These are phyloP conservation scores for Ceratocystis alfenasii DNA, from an alignment of 2,329 filamentous ascomycete genomes.

Conservation along the genomic window DNA sequence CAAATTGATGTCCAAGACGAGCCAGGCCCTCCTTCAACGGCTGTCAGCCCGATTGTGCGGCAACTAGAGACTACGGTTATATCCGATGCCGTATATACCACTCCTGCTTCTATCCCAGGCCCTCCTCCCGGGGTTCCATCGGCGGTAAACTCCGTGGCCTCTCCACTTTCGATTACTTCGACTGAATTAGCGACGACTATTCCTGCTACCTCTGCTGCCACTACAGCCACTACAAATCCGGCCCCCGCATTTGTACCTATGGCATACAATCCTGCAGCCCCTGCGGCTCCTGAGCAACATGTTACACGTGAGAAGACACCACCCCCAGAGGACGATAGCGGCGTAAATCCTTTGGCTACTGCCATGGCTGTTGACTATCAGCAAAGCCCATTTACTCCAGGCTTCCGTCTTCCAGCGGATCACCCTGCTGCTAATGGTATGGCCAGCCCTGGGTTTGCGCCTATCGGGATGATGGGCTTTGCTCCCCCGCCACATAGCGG, in stretches of 20 bases:
- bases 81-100: slow-evolving; percentile 41
- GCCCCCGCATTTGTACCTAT: slow-evolving; percentile 44
- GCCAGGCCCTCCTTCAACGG: slow-evolving; percentile 39
- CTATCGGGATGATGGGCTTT: slow-evolving; percentile 33
- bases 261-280: slow-evolving; percentile 69
- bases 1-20: slow-evolving; percentile 55
- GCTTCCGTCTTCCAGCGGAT: slow-evolving; percentile 38
- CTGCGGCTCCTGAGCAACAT: slow-evolving; percentile 60
- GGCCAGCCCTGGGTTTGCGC: slow-evolving; percentile 32
- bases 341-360: slow-evolving; percentile 44
- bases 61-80: slow-evolving; percentile 61
- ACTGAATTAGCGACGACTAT: not conserved
- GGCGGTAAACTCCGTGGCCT: slow-evolving; percentile 20
- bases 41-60: slow-evolving; percentile 59
- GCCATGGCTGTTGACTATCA: slow-evolving; percentile 47
- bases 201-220: slow-evolving; percentile 29
- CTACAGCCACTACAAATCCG: slow-evolving; percentile 24
- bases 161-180: not conserved
- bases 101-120: slow-evolving; percentile 23
- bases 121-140: slow-evolving; percentile 23
- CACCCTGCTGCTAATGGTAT: slow-evolving; percentile 35
- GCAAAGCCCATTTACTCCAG: slow-evolving; percentile 41
- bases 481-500: slow-evolving; percentile 33
- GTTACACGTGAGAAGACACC: slow-evolving; percentile 68
- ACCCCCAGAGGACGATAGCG: slow-evolving; percentile 44